Evolutionary conservation across 768 basidiomycete genomes (phyloP), one percentile per base, ranked within the genome.

Genomic region (Boletellus emodensis): DNA sequence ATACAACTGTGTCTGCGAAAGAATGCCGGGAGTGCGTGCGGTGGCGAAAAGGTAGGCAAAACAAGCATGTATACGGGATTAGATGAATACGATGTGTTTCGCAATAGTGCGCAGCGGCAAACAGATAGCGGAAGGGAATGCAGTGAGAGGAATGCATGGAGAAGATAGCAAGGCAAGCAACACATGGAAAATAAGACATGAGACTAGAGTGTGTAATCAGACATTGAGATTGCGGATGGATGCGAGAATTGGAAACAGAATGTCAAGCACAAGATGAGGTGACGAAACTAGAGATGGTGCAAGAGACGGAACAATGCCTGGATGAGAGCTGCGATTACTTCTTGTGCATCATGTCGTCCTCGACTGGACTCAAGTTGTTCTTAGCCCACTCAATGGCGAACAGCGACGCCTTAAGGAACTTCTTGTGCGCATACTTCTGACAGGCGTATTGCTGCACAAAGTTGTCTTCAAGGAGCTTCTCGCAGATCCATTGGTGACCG

Each of bases 401-500:
- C 35, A 80, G 68, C 17, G 87, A 85, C 28, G 88, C 95, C 71
- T 95, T 92, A 67, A 98, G 83, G 81, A 96, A 98, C 71, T 93
- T 94, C 84, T 94, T 96, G 78, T 90, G 82, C 40, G 92, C 84
- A 70, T 98, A 99, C 75, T 99, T 98, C 77, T 88, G 88, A 82
- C 83, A 94, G 35, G 94, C 86, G 70, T 93, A 92, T 59, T 86
- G 82, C 44, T 81, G 76, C n/a, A 82, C 75, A 69, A 98, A 97
- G 58, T 83, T 82, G 7, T 80, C 72, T 56, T 92, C 90, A 2
- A 79, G 75, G 40, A 99, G 77, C 66, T 90, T 87, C 67, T 93
- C 89, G 51, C 91, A 75, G 44, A 98, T 79, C 70, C 90, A 76
- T 48, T 81, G 73, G 58, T 93, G 86, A 17, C 94, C 95, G 6